These are phyloP conservation scores for Penicillium sp. DNA, from an alignment of 2,329 filamentous ascomycete species.

Conservation along the genomic window DNA sequence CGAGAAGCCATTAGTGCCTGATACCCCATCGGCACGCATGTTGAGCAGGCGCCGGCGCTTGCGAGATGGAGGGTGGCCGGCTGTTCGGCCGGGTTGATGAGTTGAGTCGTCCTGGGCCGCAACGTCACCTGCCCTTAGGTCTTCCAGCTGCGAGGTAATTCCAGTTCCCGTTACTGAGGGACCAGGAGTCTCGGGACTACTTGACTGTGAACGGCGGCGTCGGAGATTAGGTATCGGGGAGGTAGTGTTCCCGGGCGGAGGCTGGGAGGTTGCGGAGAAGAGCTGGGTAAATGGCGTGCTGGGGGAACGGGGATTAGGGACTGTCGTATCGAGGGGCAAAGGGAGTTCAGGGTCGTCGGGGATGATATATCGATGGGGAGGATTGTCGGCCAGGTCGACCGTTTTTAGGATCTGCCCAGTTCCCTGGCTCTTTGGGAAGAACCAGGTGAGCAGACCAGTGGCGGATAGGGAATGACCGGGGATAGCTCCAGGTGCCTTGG, in stretches of 20 bases:
- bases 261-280: slow-evolving; percentile 17
- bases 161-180: slow-evolving; percentile 20
- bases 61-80: slow-evolving; percentile 39
- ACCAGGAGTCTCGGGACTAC: slow-evolving; percentile 28
- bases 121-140: slow-evolving; percentile 27
- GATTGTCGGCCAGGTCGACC: slow-evolving; percentile 74
- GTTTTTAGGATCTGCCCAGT: slow-evolving; percentile 44
- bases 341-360: slow-evolving; percentile 66
- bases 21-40: slow-evolving; percentile 64
- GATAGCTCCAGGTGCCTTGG: slow-evolving; percentile 9
- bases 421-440: slow-evolving; percentile 43
- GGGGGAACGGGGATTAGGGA: slow-evolving; percentile 7
- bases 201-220: slow-evolving; percentile 34
- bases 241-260: slow-evolving; percentile 1
- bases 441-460: slow-evolving; percentile 46
- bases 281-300: slow-evolving; percentile 3
- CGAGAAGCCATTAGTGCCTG: slow-evolving; percentile 56
- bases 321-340: slow-evolving; percentile 46
- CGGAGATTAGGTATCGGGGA: slow-evolving; percentile 11
- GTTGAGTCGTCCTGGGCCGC: slow-evolving; percentile 23
- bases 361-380: slow-evolving; percentile 59
- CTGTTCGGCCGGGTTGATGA: slow-evolving; percentile 27
- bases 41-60: slow-evolving; percentile 61
- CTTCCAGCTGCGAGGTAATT: slow-evolving; percentile 19
- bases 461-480: slow-evolving; percentile 28